Evolutionary conservation across 768 basidiomycete species (phyloP).

Genomic region (Russula sp.): DNA sequence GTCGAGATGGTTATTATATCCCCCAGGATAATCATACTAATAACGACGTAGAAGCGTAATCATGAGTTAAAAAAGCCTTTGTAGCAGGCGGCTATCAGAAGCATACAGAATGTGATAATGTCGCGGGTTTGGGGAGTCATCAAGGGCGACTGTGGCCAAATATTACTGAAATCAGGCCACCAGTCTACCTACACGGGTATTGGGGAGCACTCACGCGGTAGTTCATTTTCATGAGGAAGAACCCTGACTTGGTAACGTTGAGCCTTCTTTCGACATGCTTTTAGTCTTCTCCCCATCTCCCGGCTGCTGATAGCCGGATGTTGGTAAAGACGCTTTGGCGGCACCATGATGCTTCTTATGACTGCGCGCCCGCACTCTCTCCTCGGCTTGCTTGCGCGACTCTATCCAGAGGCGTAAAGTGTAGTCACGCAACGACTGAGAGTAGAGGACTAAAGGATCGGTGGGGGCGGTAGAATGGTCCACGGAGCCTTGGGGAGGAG

Average conservation of each 20-base stretch:
- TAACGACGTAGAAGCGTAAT: background rate
- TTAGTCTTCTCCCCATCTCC: background rate
- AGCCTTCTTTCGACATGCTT: background rate
- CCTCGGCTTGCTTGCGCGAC: constrained; percentile 53
- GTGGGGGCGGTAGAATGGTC: background rate
- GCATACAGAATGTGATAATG: background rate
- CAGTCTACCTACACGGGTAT: background rate
- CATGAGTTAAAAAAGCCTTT: background rate
- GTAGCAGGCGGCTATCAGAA: background rate
- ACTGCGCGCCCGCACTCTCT: constrained; percentile 30
- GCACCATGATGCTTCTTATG: constrained; percentile 21
- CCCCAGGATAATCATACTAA: too few species aligned
- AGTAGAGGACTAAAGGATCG: constrained; percentile 42
- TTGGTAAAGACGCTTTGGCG: constrained; percentile 3
- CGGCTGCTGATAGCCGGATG: background rate
- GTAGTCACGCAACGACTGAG: constrained; percentile 60
- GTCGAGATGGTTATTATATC: too few species aligned
- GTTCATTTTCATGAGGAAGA: background rate
- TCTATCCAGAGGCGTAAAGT: constrained; percentile 64
- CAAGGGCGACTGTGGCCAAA: background rate
- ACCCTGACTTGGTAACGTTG: background rate
- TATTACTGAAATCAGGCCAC: background rate
- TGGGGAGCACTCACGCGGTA: background rate
- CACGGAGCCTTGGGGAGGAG: background rate
- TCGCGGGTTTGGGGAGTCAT: background rate